Evolutionary conservation across 495 filamentous ascomycete genomes (phyloP), one percentile per base, ranked within the genome.

Genomic region (Pseudotulostoma volvatum): DNA sequence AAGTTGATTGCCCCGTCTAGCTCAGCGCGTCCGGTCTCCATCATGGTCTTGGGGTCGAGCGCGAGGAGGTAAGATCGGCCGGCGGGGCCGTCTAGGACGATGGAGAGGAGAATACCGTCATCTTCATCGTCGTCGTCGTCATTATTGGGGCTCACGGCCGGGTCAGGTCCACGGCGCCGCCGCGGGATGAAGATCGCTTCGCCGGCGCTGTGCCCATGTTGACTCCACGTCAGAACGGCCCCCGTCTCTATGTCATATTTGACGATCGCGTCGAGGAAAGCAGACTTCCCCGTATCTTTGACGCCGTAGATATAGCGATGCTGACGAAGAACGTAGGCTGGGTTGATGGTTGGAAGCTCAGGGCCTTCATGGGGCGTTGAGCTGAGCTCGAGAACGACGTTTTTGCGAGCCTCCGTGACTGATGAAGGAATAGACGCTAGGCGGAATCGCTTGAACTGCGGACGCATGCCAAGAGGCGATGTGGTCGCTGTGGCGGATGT

Each of bases 341-440:
- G 73, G 51, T 85, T 83, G 43, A 87, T 72, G 3, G 69, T 73
- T 0, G 81, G 81, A 1, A 86, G 54, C 38, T 86, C 81, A 43
- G 70, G 39, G 39, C 56, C 43, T 44, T 64, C 25, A 39, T 54
- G 34, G 17, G 49, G 51, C 37, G 45, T 46, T 0, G 41, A 21
- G 4, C 57, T 53, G 48, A 68, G 59, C 3, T 69, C 44, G 9
- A 59, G 43, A 1, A 49, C 45, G 7, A 60, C 56, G 4, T 38
- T 42, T 28, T 44, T 36, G 11, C 31, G 8, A 11, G 5, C 5
- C 1, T 34, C 19, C 2, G 25, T 43, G 16, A 52, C 43, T 0
- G 43, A 36, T 4, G 39, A 28, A 3, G 51, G 48, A 14, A 73
- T 42, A 8, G 49, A 37, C 2, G 54, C 50, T 1, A 80, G 56